Evolutionary conservation across 768 basidiomycete genomes (phyloP).

Genomic region (Daedaleopsis nitida): DNA sequence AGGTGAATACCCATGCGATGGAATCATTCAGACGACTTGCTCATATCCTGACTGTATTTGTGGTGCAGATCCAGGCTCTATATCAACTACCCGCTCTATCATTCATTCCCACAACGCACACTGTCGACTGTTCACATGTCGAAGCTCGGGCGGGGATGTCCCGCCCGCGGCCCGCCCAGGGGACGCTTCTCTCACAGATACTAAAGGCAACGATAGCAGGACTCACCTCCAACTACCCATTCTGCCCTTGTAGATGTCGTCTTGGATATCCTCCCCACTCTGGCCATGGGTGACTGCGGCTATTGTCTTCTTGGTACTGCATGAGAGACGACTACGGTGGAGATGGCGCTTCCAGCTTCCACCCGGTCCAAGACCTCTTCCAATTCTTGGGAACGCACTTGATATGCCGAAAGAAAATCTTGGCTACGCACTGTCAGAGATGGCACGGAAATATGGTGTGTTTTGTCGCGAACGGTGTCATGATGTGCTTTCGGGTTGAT

Average conservation of each 20-base stretch:
- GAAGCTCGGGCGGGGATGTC: no score
- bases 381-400: constrained; percentile 25
- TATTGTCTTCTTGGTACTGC: background rate
- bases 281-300: background rate
- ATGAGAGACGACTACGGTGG: background rate
- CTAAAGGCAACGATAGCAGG: no score
- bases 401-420: constrained; percentile 25
- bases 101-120: no score
- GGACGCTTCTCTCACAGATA: no score
- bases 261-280: background rate
- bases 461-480: background rate
- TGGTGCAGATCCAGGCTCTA: no score
- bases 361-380: constrained; percentile 26
- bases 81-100: no score
- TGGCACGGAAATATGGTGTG: constrained; percentile 27
- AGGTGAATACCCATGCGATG: no score
- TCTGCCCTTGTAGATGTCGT: background rate
- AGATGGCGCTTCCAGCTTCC: constrained; percentile 21
- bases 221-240: no score
- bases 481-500: background rate
- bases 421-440: constrained; percentile 20
- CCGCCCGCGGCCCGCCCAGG: no score
- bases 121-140: no score
- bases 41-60: no score
- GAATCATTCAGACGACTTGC: no score